These are phyloP conservation scores for Aspergillus cristatus DNA, from an alignment of 495 filamentous ascomycete genomes.

Conservation along the genomic window DNA sequence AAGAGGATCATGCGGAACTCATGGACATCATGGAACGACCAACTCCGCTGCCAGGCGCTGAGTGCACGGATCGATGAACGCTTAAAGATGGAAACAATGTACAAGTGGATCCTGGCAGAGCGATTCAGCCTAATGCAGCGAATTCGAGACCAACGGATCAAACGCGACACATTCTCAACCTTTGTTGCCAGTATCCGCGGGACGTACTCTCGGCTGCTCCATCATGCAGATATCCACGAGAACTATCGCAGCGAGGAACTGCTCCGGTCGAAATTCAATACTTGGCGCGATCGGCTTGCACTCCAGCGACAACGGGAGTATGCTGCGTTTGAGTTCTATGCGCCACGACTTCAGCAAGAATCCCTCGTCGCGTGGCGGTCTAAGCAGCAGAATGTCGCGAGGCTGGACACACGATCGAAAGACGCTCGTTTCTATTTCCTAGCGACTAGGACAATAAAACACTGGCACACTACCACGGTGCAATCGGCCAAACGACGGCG, in stretches of 20 bases:
- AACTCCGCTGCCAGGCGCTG: constrained; percentile 46
- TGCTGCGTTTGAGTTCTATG: constrained; percentile 45
- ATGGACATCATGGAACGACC: constrained; percentile 60
- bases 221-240: constrained; percentile 28
- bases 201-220: constrained; percentile 29
- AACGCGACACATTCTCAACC: constrained; percentile 32
- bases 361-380: constrained; percentile 40
- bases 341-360: constrained; percentile 39
- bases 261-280: constrained; percentile 27
- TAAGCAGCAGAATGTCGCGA: constrained; percentile 32
- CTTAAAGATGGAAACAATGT: constrained; percentile 47
- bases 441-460: constrained; percentile 41
- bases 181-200: constrained; percentile 33
- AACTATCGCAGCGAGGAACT: constrained; percentile 23
- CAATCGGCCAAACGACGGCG: constrained; percentile 45
- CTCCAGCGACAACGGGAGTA: constrained; percentile 37
- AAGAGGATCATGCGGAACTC: constrained; percentile 46
- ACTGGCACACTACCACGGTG: constrained; percentile 44
- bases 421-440: constrained; percentile 54
- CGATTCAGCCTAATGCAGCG: constrained; percentile 44
- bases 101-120: constrained; percentile 55
- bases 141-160: constrained; percentile 41
- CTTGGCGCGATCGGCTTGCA: constrained; percentile 35
- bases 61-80: constrained; percentile 48
- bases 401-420: constrained; percentile 44